Conservation (phyloP, 495 filamentous ascomycete species). For the Aspergillus panamensis region DNA sequence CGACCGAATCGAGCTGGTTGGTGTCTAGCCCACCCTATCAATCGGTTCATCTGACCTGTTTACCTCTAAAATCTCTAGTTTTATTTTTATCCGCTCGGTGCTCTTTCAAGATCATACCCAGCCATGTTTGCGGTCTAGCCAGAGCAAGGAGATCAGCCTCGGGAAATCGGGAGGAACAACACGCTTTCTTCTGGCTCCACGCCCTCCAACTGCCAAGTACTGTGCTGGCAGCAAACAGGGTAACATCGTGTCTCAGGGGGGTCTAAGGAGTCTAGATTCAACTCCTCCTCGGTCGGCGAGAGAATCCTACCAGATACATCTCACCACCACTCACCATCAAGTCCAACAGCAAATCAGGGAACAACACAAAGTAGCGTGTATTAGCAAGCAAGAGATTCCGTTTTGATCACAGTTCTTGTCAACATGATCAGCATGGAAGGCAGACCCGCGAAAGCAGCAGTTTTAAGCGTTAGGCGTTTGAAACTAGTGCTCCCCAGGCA, state of each 20-base stretch:
- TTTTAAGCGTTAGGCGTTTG: background rate
- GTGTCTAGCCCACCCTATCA: too few species aligned
- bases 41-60: too few species aligned
- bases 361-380: background rate
- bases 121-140: background rate
- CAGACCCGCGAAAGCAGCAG: background rate
- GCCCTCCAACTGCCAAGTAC: background rate
- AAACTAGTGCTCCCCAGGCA: background rate
- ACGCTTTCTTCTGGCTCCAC: background rate
- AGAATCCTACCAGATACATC: background rate
- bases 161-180: background rate
- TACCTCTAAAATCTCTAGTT: too few species aligned
- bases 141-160: background rate
- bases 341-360: background rate
- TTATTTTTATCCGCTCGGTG: too few species aligned
- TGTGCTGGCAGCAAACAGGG: constrained; percentile 1
- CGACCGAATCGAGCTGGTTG: background rate
- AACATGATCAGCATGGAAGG: background rate
- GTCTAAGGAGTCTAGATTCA: constrained; percentile 2
- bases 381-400: background rate
- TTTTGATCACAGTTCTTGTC: background rate
- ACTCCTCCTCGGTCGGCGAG: background rate
- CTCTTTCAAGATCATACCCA: background rate
- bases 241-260: background rate
- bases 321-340: background rate